These are phyloP conservation scores for Eucalyptus decipiens DNA, from an alignment of 345 rosid species.

Conservation along the genomic window DNA sequence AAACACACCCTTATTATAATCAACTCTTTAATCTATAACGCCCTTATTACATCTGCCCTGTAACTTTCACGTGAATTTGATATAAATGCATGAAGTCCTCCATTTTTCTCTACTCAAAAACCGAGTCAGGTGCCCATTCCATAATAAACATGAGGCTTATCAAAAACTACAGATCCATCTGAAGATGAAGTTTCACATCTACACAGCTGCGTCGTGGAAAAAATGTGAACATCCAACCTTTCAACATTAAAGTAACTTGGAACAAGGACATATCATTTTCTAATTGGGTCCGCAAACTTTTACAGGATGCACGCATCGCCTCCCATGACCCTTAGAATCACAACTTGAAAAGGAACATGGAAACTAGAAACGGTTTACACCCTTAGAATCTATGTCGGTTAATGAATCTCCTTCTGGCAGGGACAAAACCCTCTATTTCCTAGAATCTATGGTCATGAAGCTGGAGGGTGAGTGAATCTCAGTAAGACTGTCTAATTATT, in stretches of 20 bases:
- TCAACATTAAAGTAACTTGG: neutral
- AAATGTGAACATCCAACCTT: neutral
- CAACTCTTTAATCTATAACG: neutral
- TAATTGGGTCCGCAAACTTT: neutral
- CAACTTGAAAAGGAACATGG: neutral
- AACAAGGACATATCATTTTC: neutral
- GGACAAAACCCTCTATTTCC: slow-evolving; percentile 26
- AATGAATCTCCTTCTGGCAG: neutral
- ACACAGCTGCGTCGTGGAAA: neutral
- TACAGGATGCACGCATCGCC: neutral
- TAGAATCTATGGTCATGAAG: slow-evolving; percentile 26
- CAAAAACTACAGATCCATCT: neutral
- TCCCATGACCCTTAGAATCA: neutral
- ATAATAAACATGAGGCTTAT: neutral
- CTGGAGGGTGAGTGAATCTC: slow-evolving; percentile 9
- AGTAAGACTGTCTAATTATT: neutral
- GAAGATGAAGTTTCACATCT: neutral
- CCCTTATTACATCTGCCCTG: neutral
- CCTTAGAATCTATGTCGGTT: neutral
- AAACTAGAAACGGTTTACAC: neutral
- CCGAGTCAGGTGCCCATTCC: neutral
- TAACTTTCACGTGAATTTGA: neutral
- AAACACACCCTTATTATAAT: fast-evolving
- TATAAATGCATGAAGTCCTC: neutral
- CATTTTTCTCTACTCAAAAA: neutral